Evolutionary conservation across 2,329 filamentous ascomycete species (phyloP), one percentile per base, ranked within the genome.

Genomic region (Claviceps capensis): DNA sequence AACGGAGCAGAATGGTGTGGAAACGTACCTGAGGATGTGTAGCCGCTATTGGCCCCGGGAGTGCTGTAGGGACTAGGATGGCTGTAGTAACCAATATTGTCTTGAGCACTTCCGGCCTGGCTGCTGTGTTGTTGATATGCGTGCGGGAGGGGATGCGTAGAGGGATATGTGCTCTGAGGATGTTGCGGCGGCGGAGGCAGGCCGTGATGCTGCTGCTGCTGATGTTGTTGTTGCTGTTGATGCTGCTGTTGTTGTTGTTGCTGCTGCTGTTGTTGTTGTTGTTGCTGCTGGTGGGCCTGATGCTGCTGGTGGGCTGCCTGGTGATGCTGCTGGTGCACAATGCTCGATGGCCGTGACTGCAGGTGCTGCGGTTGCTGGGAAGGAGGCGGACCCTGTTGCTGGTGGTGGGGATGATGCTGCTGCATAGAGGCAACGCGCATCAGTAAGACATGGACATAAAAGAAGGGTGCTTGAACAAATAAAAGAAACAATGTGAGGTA

Each of bases 41-140:
- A 95, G 72, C 86, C 86, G 69, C 85, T 86, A 52, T 85, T 82
- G 55, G 85, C 81, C 71, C 85, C 88, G 59, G 86, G 83, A 52
- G 87, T 85, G 70, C 85, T 89, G 72, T 95, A 95, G 11, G 87
- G 81, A 66, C 83, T 88, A 57, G 86, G 80, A 65, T 93, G 86
- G 53, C 85, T 79, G 64, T 85, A 82, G 69, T 91, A 95, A 61
- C 82, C 77, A 50, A 86, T 71, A 60, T 61, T 67, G 54, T 94
- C 86, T 62, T 83, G 83, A 45, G 77, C 76, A 62, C 73, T 79
- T 53, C 76, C 72, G 23, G 78, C 74, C 65, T 83, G 82, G 58
- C 77, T 75, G 53, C 81, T 74, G 57, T 82, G 77, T 57, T n/a
- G 38, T 16, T 84, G 80, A 69, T 93, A 93, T 61, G 79, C 73